Base-by-base conservation (phyloP, 495 filamentous ascomycete genomes). In the Staphylotrichum tortipilum region DNA sequence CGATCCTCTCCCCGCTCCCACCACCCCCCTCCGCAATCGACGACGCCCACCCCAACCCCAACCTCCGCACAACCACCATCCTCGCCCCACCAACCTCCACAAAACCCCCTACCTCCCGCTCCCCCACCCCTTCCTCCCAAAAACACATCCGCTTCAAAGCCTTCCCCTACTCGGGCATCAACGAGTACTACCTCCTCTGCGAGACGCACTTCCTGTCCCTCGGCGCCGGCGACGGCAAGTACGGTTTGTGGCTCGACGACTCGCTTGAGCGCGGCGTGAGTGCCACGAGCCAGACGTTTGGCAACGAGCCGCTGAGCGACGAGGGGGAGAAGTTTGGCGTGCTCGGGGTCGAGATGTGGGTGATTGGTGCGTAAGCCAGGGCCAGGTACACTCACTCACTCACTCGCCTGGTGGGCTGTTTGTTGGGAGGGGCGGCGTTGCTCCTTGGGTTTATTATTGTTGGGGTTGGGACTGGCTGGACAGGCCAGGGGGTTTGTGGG, bases 161-260 rank as follows among this genome's bases (percentile, higher is more conserved):
- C 0, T 98, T 96, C 64, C 90, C 89, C 1, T 97, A 96, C 60
- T 90, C 84, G 52, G 92, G 92, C 7, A 79, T 91, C 14, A 98
- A 98, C 66, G 92, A 97, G 65, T 95, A 95, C 63, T 83, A 92
- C 73, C 94, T 96, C 56, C 84, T 91, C 56, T 97, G 91, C 69
- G 88, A 95, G 63, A 73, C 77, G 21, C 78, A 80, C n/a, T 97
- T 83, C 62, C 65, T 98, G 35, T 89, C 83, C 60, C 69, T 95
- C 2, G 89, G 89, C 28, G 90, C 88, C 40, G 94, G 65, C 47
- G 91, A 95, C 62, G 91, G 94, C 10, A 84, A 81, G 53, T 97
- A 88, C 62, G 92, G 92, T 7, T 70, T 98, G 3, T 97, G 94
- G 92, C 74, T 98, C 7, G 86, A 97, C 64, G 83, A 87, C 38